Base-by-base conservation (phyloP, 1,284 basidiomycete species). In the Ustilago trichophora region DNA sequence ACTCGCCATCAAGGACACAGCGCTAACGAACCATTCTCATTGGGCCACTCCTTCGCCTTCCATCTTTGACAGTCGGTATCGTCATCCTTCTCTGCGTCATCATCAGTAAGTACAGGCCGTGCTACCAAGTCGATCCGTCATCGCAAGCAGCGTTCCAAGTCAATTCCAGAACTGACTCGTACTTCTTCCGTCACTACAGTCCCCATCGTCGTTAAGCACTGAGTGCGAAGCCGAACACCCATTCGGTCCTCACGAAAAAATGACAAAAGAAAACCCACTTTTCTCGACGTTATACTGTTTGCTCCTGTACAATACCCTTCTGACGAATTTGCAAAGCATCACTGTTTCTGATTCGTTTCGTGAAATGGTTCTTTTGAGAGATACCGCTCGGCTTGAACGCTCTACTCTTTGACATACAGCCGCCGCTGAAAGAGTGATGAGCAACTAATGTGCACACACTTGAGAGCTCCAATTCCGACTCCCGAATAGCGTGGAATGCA, bases 11-110 rank as follows among this genome's bases (percentile, higher is more conserved):
- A 29, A 29, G 27, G 27, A 29, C 8, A 29, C 13, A 8, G 7
- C 27, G 27, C 27, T 29, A 13, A 29, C 27, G 13, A 29, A 29
- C 27, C 13, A 6, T 7, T 36, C 11, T n/a, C 24, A 12, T 29
- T 29, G 8, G 27, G 27, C 27, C 13, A 8, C 13, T 19, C 24
- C 24, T 19, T 33, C 12, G 35, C 15, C 21, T 13, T 16, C 19
- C 21, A 24, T 25, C 12, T 6, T 29, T 24, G 15, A 45, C 56
- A 60, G 64, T 80, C 29, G 79, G 77, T 35, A 80, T 81, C 57
- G 53, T 81, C 54, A 76, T 77, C 48, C 55, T 81, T 19, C 72
- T 81, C 35, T 75, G 73, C 56, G 66, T 81, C 37, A 81, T 81
- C 62, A 77, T 81, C 68, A 76, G 75, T 78, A 42, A 72, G 76